Percentiles rank a stretch among this genome's conserved stretches.
Evolutionary conservation across 805 yeast species (phyloP).

Genomic region (Hanseniaspora lindneri): DNA sequence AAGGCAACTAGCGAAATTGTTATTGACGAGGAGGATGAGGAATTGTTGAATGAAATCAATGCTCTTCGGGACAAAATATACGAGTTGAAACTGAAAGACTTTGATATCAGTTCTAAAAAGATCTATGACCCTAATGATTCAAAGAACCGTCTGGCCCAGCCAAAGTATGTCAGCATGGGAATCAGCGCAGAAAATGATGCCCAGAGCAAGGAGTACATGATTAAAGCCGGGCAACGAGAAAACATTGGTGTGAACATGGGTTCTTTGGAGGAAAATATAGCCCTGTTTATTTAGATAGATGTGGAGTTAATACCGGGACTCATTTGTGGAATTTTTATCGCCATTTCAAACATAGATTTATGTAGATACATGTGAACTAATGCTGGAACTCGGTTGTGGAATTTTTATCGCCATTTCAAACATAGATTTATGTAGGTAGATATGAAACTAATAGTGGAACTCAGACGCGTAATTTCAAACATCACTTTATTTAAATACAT

Average conservation of each 20-base stretch:
- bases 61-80: constrained; percentile 26
- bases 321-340: too few species aligned
- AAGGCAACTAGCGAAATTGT: constrained; percentile 27
- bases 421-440: too few species aligned
- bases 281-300: constrained; percentile 8
- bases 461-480: too few species aligned
- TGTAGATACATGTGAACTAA: too few species aligned
- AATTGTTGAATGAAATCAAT: constrained; percentile 24
- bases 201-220: neutral
- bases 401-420: too few species aligned
- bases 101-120: constrained; percentile 16
- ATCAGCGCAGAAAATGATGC: neutral
- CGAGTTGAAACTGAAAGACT: constrained; percentile 9
- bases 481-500: too few species aligned
- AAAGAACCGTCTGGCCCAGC: constrained; percentile 30
- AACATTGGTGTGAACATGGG: constrained; percentile 3
- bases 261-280: constrained; percentile 12
- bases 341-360: too few species aligned
- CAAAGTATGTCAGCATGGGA: constrained; percentile 18
- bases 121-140: constrained; percentile 22
- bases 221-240: neutral
- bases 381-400: too few species aligned
- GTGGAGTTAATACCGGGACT: too few species aligned
- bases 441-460: too few species aligned
- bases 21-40: constrained; percentile 30